Evolutionary conservation across 2,329 filamentous ascomycete species (phyloP), one percentile per base, ranked within the genome.

Genomic region (Stachybotrys chartarum): DNA sequence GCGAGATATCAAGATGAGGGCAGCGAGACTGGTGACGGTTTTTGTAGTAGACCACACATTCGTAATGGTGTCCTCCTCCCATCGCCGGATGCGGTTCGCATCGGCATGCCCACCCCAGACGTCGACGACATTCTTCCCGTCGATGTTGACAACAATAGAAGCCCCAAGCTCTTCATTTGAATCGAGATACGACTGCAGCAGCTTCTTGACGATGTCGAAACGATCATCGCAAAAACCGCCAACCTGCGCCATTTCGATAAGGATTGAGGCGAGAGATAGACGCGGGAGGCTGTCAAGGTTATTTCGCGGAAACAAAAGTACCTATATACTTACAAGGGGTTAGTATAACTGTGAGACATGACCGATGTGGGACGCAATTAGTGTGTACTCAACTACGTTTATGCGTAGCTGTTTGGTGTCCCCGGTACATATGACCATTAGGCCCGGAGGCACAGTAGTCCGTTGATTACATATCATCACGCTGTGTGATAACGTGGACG

Each of bases 101-200:
- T 74, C 72, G 5, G 61, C 57, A 54, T 68, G 65, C 2, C 75
- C 76, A 16, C 72, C 76, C 73, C 73, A 78, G 16, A 78, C 57
- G 56, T 79, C 74, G 16, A 78, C 60, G 11, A 75, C 73, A 17
- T 68, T 65, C 16, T 69, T 55, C n/a, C 74, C 75, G 51, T 71
- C 64, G 11, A 76, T 61, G 54, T 68, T 74, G 50, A 78, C 66
- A 24, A 61, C 66, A 18, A 79, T 62, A 0, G 72, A 75, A n/a
- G 73, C 75, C 3, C 77, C 77, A 6, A 77, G 54, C 49, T 80
- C 76, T 3, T 70, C 62, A 17, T 68, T 73, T 1, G 63, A 67
- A 10, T 63, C 59, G n/a, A 80, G 49, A 30, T 65, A 64, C 4
- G 68, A 42, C 32, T 70, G 60, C 12, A 79, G 57, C 2, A 51